These are phyloP conservation scores for Aspergillus udagawae DNA, from an alignment of 2,329 filamentous ascomycete genomes.

Conservation along the genomic window DNA sequence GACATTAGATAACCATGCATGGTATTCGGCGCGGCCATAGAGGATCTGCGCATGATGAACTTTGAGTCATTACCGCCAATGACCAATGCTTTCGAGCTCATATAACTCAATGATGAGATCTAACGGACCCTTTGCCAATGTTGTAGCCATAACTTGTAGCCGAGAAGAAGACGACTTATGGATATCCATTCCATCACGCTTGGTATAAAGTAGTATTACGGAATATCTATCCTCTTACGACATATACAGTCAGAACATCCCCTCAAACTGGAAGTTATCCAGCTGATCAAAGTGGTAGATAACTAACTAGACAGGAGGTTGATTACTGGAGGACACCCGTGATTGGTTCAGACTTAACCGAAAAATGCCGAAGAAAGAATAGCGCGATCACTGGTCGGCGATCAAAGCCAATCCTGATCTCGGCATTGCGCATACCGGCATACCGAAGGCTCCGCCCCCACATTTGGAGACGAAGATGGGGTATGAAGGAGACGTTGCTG, in stretches of 20 bases:
- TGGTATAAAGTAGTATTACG: neutral
- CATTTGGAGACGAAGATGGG: conserved; percentile 11
- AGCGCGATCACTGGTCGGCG: conserved; percentile 9
- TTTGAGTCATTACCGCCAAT: neutral
- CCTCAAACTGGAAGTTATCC: neutral
- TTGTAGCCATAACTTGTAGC: neutral
- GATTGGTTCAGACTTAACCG: neutral
- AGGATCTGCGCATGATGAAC: neutral
- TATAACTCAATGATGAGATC: neutral
- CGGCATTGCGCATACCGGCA: conserved; percentile 27
- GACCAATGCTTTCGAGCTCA: neutral
- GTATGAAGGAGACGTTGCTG: neutral
- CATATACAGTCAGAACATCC: neutral
- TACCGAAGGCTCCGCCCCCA: conserved; percentile 23
- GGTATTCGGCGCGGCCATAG: neutral
- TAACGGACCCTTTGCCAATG: neutral
- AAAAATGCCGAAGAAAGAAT: neutral
- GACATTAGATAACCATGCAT: neutral
- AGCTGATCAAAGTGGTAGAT: neutral
- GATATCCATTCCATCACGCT: neutral
- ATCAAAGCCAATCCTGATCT: conserved; percentile 21
- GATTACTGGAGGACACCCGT: neutral
- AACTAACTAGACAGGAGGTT: neutral
- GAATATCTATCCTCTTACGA: neutral
- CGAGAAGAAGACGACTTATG: neutral